Conservation (phyloP, 495 filamentous ascomycete species). For the Neurospora africana region DNA sequence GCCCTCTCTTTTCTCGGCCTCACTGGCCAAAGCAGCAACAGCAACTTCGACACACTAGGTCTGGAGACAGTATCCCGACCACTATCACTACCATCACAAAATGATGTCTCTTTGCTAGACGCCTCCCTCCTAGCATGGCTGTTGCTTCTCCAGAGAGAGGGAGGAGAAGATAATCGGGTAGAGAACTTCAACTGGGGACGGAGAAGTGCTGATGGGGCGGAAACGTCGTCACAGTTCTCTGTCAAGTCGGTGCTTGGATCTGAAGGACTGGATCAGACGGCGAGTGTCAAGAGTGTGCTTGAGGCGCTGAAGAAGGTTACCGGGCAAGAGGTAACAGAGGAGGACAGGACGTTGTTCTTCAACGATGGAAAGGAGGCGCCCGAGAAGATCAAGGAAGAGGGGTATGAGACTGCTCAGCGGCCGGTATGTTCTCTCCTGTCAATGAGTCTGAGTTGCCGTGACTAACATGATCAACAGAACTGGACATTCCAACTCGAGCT, state of each 20-base stretch:
- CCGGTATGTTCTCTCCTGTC: not conserved
- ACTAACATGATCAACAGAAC: not conserved
- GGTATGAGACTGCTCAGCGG: not conserved
- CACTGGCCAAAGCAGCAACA: not conserved
- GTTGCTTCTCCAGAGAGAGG: slow-evolving; percentile 6
- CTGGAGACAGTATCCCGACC: slow-evolving; percentile 2
- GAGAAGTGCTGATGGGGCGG: not conserved
- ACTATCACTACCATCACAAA: not conserved
- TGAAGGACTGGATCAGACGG: not conserved
- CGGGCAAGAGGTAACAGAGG: not conserved
- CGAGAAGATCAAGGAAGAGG: not conserved
- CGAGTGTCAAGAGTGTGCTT: not conserved
- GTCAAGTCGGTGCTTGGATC: slow-evolving; percentile 1
- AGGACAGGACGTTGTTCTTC: slow-evolving; percentile 5
- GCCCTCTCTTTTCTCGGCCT: not conserved
- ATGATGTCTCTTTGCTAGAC: not conserved
- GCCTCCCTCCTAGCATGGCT: slow-evolving; percentile 11
- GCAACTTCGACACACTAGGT: not conserved
- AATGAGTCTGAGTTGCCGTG: not conserved
- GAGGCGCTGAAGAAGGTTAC: not conserved
- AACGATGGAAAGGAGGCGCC: not conserved
- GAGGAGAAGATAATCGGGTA: slow-evolving; percentile 5
- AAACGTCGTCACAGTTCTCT: not conserved
- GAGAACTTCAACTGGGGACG: slow-evolving; percentile 8
- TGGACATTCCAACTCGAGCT: slow-evolving; percentile 10